Evolutionary conservation across 2,329 filamentous ascomycete genomes (phyloP).

Genomic region (Chaetomiaceae sp.): DNA sequence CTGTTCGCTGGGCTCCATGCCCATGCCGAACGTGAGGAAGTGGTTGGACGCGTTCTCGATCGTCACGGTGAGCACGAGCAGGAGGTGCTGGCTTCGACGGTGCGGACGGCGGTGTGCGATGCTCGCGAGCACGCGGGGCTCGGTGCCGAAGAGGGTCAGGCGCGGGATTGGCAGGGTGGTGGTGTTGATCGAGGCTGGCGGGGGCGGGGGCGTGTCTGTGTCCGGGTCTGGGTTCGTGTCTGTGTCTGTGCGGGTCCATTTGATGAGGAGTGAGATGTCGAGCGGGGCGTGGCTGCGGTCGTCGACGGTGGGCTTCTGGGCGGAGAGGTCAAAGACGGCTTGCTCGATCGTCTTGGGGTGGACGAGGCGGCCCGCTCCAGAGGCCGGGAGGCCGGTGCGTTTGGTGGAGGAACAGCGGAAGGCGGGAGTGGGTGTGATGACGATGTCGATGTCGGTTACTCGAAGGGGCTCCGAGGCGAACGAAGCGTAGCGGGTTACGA

Average conservation of each 20-base stretch:
- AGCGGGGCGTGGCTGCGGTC: conserved; percentile 71
- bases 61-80: conserved; percentile 50
- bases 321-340: conserved; percentile 64
- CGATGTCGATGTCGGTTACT: conserved; percentile 52
- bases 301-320: conserved; percentile 73
- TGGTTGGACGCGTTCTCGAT: conserved; percentile 94
- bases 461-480: conserved; percentile 68
- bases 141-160: conserved; percentile 71
- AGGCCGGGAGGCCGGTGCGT: conserved; percentile 24
- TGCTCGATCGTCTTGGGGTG: conserved; percentile 63
- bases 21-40: conserved; percentile 86
- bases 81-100: conserved; percentile 8
- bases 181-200: conserved; percentile 42
- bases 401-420: conserved; percentile 49
- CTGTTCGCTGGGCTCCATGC: conserved; percentile 85
- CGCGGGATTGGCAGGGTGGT: conserved; percentile 71
- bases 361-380: conserved; percentile 44
- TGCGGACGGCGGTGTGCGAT: conserved; percentile 37
- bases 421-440: conserved; percentile 14
- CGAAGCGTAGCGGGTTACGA: conserved; percentile 67
- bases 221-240: conserved; percentile 1
- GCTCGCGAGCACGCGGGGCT: conserved; percentile 74
- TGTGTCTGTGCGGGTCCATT: conserved; percentile 59
- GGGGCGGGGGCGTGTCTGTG: conserved; percentile 7
- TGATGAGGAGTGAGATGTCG: conserved; percentile 67